Conservation (phyloP, 352 stramenopile genomes). For the Phytophthora sp. region DNA sequence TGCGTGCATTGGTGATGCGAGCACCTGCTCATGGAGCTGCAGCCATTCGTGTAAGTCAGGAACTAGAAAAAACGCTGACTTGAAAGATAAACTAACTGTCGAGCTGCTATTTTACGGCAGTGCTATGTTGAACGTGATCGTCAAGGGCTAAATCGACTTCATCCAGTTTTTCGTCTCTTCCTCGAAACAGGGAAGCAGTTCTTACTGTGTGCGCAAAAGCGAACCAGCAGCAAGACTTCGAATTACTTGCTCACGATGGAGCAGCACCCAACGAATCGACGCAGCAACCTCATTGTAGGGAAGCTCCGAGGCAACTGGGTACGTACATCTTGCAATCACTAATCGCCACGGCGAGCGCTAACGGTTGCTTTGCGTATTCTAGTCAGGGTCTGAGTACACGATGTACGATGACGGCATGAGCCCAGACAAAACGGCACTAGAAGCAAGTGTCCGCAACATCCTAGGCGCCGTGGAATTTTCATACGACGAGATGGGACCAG, state of each 20-base stretch:
- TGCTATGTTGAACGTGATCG: conserved; percentile 67
- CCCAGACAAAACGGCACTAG: conserved; percentile 47
- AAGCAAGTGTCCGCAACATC: conserved; percentile 50
- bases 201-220: conserved; percentile 59
- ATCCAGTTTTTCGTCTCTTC: conserved; percentile 65
- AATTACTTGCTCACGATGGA: conserved; percentile 73
- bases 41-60: conserved; percentile 38
- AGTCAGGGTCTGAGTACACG: conserved; percentile 66
- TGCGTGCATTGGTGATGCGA: conserved; percentile 48
- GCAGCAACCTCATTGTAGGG: conserved; percentile 47
- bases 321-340: neutral
- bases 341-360: no score
- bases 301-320: conserved; percentile 73
- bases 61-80: neutral
- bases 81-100: neutral
- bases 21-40: conserved; percentile 23
- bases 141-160: conserved; percentile 49
- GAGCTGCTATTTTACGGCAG: conserved; percentile 16
- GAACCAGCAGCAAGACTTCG: conserved; percentile 54
- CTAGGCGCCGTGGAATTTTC: conserved; percentile 61
- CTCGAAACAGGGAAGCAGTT: conserved; percentile 61
- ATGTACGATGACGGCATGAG: conserved; percentile 66
- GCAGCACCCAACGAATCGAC: conserved; percentile 36
- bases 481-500: conserved; percentile 77
- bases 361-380: neutral